These are phyloP conservation scores for Crepidotus variabilis DNA, from an alignment of 768 basidiomycete genomes.

Conservation along the genomic window DNA sequence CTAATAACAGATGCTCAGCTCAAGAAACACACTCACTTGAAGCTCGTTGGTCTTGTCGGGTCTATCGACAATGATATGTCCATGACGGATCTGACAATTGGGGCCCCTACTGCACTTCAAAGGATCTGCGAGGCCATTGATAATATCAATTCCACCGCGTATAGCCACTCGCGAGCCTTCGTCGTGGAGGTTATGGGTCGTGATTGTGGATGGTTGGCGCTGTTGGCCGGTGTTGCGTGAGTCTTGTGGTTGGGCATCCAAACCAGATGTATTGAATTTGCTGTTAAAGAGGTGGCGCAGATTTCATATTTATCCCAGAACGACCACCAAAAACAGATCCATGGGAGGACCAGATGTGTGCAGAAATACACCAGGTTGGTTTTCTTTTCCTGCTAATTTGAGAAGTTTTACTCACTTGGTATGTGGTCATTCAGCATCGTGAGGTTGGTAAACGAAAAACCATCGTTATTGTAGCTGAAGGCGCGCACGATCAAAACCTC, in stretches of 20 bases:
- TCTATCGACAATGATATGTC: constrained; percentile 99
- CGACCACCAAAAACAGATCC: constrained; percentile 70
- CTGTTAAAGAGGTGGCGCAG: constrained; percentile 72
- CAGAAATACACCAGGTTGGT: constrained; percentile 71
- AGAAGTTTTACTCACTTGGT: neutral
- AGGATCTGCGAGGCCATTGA: constrained; percentile 98
- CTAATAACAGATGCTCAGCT: constrained; percentile 75
- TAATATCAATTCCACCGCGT: constrained; percentile 95
- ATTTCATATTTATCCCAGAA: constrained; percentile 98
- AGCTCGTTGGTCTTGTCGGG: constrained; percentile 97
- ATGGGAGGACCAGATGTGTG: constrained; percentile 95
- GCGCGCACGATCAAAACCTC: constrained; percentile 82
- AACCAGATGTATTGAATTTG: neutral
- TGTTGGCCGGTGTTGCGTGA: constrained; percentile 88
- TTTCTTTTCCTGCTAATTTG: neutral
- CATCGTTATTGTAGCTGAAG: constrained; percentile 97
- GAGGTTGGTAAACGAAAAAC: constrained; percentile 93
- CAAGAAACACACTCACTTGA: constrained; percentile 74
- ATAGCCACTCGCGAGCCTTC: constrained; percentile 94
- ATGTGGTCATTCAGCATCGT: constrained; percentile 66
- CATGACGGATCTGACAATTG: constrained; percentile 95
- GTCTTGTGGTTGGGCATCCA: constrained; percentile 17
- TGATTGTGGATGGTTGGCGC: constrained; percentile 98
- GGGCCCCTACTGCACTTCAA: constrained; percentile 91
- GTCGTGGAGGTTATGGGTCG: constrained; percentile 99